A percentile compares a stretch with the other conserved stretches of the same genome.
These are phyloP conservation scores for Agaricus sinodeliciosus DNA, from an alignment of 768 basidiomycete genomes.

Conservation along the genomic window DNA sequence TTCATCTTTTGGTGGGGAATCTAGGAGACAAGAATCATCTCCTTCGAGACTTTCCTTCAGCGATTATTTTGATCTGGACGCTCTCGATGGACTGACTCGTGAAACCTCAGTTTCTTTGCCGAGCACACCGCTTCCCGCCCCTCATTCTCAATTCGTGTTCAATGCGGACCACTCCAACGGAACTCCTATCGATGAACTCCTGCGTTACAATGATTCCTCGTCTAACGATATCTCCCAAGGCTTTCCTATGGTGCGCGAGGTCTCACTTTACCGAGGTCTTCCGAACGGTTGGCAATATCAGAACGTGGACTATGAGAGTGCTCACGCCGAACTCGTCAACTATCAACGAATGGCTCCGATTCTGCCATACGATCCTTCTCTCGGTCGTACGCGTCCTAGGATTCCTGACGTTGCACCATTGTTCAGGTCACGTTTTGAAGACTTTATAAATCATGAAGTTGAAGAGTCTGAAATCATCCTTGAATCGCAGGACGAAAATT, in stretches of 20 bases:
- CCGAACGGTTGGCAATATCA: constrained; percentile 43
- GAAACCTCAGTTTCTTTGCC: constrained; percentile 1
- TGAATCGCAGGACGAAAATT: not conserved
- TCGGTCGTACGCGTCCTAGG: constrained; percentile 21
- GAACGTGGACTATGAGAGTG: constrained; percentile 27
- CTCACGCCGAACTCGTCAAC: constrained; percentile 29
- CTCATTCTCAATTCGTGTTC: constrained; percentile 5
- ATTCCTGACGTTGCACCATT: constrained; percentile 35
- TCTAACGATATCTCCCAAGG: constrained; percentile 13
- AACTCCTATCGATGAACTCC: not conserved
- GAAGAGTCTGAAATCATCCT: constrained; percentile 5
- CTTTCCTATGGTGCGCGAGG: constrained; percentile 37
- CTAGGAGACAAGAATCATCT: constrained; percentile 9
- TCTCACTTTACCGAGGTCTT: constrained; percentile 39
- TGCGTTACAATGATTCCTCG: constrained; percentile 2
- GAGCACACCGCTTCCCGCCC: constrained; percentile 5
- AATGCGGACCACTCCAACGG: not conserved
- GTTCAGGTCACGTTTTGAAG: constrained; percentile 21
- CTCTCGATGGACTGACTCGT: constrained; percentile 3
- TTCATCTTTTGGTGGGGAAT: not conserved
- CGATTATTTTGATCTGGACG: constrained; percentile 16
- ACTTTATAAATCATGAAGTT: constrained; percentile 9
- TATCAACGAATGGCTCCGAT: constrained; percentile 12
- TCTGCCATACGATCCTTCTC: constrained; percentile 14
- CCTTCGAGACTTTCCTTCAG: constrained; percentile 16